Percentiles rank a stretch among this genome's conserved stretches.
phyloP scores from a whole-genome alignment of 2,329 filamentous ascomycete genomes.

The Colletotrichum plurivorum region DNA sequence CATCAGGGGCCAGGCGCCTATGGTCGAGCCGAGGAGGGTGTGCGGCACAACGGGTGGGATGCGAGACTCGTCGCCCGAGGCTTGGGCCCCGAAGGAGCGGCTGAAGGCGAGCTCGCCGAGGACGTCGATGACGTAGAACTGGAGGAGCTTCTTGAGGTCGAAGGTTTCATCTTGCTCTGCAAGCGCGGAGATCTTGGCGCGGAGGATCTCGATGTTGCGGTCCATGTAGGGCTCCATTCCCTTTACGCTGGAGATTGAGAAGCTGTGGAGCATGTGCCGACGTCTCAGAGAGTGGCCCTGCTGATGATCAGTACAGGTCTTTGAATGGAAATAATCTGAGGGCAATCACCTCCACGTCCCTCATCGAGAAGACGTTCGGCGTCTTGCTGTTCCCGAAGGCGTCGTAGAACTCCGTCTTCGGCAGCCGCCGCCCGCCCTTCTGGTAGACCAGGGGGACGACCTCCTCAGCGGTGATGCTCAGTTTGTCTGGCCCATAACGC shows the following conservation, averaged over 20 bases:
- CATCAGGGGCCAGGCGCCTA: slow-evolving; percentile 48
- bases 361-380: slow-evolving; percentile 26
- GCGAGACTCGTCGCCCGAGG: slow-evolving; percentile 44
- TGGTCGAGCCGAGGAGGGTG: slow-evolving; percentile 48
- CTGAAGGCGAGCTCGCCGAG: slow-evolving; percentile 50
- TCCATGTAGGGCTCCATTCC: slow-evolving; percentile 53
- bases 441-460: slow-evolving; percentile 28
- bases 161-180: slow-evolving; percentile 42
- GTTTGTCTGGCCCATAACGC: slow-evolving; percentile 25
- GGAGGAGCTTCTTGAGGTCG: slow-evolving; percentile 49
- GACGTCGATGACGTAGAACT: slow-evolving; percentile 46
- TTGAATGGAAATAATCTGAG: background rate
- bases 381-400: slow-evolving; percentile 24
- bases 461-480: slow-evolving; percentile 33
- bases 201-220: slow-evolving; percentile 47
- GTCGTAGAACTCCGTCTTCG: slow-evolving; percentile 30
- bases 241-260: slow-evolving; percentile 45
- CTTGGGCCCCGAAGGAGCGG: slow-evolving; percentile 49
- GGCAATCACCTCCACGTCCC: slow-evolving; percentile 7
- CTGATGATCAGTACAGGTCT: background rate
- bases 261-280: slow-evolving; percentile 29
- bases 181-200: slow-evolving; percentile 41
- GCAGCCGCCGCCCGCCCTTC: slow-evolving; percentile 28
- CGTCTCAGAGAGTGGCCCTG: slow-evolving; percentile 20
- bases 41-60: slow-evolving; percentile 52